Evolutionary conservation across 2,329 filamentous ascomycete species (phyloP).

Genomic region (Corynespora cassiicola): DNA sequence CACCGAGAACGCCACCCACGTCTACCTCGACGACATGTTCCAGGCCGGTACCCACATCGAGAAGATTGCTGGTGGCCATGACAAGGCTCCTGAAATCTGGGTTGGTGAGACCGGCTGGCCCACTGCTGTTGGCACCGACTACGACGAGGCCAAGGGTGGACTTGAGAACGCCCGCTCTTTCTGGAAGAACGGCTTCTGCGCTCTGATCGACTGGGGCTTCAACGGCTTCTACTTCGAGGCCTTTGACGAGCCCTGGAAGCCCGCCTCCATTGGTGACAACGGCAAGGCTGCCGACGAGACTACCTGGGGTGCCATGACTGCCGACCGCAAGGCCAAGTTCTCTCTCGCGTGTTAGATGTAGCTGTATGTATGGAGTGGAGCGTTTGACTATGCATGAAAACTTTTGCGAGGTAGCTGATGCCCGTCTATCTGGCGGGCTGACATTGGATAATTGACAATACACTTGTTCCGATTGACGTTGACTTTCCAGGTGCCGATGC

Average conservation of each 20-base stretch:
- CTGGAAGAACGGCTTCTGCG: conserved; percentile 69
- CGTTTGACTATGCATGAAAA: no score
- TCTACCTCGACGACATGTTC: conserved; percentile 72
- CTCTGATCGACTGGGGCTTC: conserved; percentile 68
- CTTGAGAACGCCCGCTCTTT: conserved; percentile 65
- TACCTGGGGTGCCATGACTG: conserved; percentile 72
- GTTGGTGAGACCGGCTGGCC: conserved; percentile 75
- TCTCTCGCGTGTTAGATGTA: conserved; percentile 51
- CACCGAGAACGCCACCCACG: conserved; percentile 64
- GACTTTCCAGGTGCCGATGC: no score
- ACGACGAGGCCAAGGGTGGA: conserved; percentile 66
- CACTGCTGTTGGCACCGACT: conserved; percentile 67
- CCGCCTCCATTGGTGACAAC: conserved; percentile 66
- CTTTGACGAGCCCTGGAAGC: conserved; percentile 77
- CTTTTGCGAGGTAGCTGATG: no score
- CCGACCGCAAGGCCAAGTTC: conserved; percentile 65
- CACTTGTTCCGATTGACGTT: no score
- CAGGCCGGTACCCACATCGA: conserved; percentile 70
- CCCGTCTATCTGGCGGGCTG: no score
- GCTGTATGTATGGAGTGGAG: no score
- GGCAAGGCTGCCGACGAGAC: conserved; percentile 68
- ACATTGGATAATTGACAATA: no score
- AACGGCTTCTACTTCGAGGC: conserved; percentile 78
- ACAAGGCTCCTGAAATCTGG: conserved; percentile 66
- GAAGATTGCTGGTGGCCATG: conserved; percentile 58